These are phyloP conservation scores for Talaromyces sp. DNA, from an alignment of 2,329 filamentous ascomycete genomes.

Conservation along the genomic window DNA sequence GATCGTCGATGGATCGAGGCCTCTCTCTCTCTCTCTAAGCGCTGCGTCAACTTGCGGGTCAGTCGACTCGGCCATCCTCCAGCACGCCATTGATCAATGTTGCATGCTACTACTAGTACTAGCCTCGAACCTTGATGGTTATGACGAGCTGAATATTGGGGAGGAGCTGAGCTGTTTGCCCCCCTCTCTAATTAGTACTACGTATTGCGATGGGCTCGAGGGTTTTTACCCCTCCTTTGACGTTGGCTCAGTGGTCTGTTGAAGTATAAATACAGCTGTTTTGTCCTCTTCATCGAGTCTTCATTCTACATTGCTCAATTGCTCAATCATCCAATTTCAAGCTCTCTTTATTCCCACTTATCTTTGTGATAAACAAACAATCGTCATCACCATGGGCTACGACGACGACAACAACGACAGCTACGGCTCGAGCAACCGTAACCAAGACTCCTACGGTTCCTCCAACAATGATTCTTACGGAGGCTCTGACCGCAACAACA, in stretches of 20 bases:
- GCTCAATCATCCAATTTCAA: neutral
- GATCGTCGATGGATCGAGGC: neutral
- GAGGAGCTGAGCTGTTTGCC: neutral
- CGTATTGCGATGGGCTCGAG: neutral
- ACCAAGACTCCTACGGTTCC: neutral
- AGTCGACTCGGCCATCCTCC: neutral
- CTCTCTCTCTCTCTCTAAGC: too few species aligned
- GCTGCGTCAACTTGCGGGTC: neutral
- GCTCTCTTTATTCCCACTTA: neutral
- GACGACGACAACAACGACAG: neutral
- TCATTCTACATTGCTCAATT: neutral
- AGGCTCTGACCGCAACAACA: neutral
- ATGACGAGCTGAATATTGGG: neutral
- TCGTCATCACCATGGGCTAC: slow-evolving; percentile 9
- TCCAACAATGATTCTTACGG: slow-evolving; percentile 6
- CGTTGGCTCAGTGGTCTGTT: neutral
- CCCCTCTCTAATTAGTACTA: neutral
- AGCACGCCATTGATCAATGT: neutral
- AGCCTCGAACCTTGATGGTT: neutral
- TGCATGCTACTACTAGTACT: neutral
- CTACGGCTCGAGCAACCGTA: slow-evolving; percentile 2
- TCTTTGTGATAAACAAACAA: neutral
- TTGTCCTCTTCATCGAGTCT: neutral
- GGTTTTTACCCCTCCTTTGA: neutral
- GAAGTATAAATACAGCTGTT: slow-evolving; percentile 1